phyloP scores from a whole-genome alignment of 805 yeast genomes.

The Candida boidinii region DNA sequence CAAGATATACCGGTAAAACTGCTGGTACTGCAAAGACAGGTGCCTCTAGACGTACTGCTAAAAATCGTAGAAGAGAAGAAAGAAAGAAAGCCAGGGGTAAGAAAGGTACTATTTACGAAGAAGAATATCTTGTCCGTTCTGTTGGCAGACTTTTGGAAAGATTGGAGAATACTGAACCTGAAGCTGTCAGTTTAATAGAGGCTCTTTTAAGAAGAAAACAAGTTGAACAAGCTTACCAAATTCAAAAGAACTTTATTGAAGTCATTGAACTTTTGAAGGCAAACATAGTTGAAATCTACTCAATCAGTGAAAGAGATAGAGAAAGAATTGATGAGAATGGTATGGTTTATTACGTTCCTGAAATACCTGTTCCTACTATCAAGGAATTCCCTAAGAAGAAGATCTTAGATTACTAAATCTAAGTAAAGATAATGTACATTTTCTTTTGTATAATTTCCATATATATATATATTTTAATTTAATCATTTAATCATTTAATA shows the following conservation, averaged over 20 bases:
- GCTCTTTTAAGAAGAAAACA: constrained; percentile 64
- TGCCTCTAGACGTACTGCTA: constrained; percentile 85
- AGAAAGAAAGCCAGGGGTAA: constrained; percentile 94
- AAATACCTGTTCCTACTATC: constrained; percentile 63
- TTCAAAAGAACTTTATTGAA: constrained; percentile 60
- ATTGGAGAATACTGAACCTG: constrained; percentile 62
- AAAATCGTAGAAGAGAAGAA: constrained; percentile 90
- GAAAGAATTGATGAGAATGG: constrained; percentile 89
- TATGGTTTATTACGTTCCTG: constrained; percentile 66
- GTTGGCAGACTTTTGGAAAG: constrained; percentile 84
- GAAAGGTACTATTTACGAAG: constrained; percentile 96
- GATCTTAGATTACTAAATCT: constrained; percentile 47
- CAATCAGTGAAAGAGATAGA: constrained; percentile 75
- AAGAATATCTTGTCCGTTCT: constrained; percentile 84
- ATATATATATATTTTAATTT: too few relatives aligned
- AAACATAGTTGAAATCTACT: constrained; percentile 69
- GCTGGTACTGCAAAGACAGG: constrained; percentile 95
- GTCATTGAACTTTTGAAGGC: constrained; percentile 46
- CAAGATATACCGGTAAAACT: constrained; percentile 95
- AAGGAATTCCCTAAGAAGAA: constrained; percentile 51
- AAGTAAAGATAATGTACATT: too few relatives aligned
- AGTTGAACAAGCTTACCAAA: constrained; percentile 73
- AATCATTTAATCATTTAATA: too few relatives aligned
- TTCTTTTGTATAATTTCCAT: too few relatives aligned
- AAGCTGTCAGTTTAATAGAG: constrained; percentile 65